phyloP scores from a whole-genome alignment of 768 basidiomycete species.

The Amanita inopinata region DNA sequence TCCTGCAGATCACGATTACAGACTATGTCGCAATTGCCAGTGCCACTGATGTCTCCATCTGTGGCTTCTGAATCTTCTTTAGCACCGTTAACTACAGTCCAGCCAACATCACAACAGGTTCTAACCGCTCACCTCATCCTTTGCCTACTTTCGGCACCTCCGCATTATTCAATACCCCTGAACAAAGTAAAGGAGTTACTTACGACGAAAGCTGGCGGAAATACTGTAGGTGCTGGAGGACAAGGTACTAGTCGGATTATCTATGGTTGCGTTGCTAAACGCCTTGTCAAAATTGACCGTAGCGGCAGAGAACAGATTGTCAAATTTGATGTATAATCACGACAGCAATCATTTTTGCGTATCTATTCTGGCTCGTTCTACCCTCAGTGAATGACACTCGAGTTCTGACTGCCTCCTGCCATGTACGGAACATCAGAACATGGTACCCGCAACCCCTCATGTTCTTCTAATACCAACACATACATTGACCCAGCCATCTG shows the following conservation, averaged over 20 bases:
- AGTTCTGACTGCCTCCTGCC: no score
- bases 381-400: no score
- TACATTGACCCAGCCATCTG: conserved; percentile 92
- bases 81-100: conserved; percentile 18
- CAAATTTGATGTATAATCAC: conserved; percentile 47
- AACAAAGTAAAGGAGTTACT: conserved; percentile 54
- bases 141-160: conserved; percentile 42
- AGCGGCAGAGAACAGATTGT: conserved; percentile 69
- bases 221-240: conserved; percentile 22
- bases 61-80: conserved; percentile 42
- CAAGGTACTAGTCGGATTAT: conserved; percentile 51
- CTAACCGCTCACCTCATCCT: conserved; percentile 61
- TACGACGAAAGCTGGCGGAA: conserved; percentile 24
- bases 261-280: conserved; percentile 76
- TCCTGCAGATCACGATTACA: conserved; percentile 45
- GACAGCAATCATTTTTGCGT: no score
- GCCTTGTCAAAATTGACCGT: conserved; percentile 67
- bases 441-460: no score
- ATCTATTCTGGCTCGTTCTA: no score
- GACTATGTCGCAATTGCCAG: conserved; percentile 38
- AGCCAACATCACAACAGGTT: conserved; percentile 57
- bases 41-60: conserved; percentile 47
- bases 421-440: no score
- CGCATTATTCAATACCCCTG: conserved; percentile 48
- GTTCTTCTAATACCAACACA: conserved; percentile 56